A percentile compares a stretch with the other conserved stretches of the same genome.
Evolutionary conservation across 495 filamentous ascomycete genomes (phyloP).

Genomic region (Coniosporium apollinis): DNA sequence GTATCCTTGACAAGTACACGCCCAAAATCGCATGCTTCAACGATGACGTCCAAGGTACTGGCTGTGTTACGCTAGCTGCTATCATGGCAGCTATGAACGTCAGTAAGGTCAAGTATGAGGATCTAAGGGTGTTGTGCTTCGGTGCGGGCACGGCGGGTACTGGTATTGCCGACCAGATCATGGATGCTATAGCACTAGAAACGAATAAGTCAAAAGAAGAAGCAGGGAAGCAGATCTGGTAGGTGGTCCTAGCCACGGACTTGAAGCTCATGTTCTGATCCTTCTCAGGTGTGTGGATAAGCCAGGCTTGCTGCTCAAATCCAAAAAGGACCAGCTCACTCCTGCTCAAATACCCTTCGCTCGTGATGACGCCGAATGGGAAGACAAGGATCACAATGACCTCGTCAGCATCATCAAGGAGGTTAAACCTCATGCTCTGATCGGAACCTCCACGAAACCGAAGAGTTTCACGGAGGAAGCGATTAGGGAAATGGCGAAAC

Average conservation of each 20-base stretch:
- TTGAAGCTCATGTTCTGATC: background rate
- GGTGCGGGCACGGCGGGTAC: slow-evolving; percentile 76
- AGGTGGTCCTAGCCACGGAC: slow-evolving; percentile 8
- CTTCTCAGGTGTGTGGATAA: slow-evolving; percentile 62
- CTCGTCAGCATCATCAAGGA: slow-evolving; percentile 50
- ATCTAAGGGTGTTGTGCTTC: slow-evolving; percentile 56
- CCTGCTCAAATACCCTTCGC: slow-evolving; percentile 51
- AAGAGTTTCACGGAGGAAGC: slow-evolving; percentile 62
- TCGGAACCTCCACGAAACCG: slow-evolving; percentile 72
- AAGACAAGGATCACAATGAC: slow-evolving; percentile 32
- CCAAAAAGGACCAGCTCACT: slow-evolving; percentile 41
- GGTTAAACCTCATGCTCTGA: slow-evolving; percentile 64
- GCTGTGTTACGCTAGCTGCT: slow-evolving; percentile 70
- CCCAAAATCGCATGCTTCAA: slow-evolving; percentile 70
- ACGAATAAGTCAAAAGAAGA: slow-evolving; percentile 50
- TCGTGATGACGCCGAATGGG: slow-evolving; percentile 47
- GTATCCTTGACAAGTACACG: slow-evolving; percentile 59
- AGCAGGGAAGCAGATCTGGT: slow-evolving; percentile 73
- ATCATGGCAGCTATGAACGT: slow-evolving; percentile 60
- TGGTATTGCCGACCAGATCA: slow-evolving; percentile 70
- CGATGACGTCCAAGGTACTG: slow-evolving; percentile 83
- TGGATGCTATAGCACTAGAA: slow-evolving; percentile 58
- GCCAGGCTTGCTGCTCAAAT: slow-evolving; percentile 55
- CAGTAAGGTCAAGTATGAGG: slow-evolving; percentile 43
- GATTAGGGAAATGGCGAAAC: slow-evolving; percentile 61